Percentiles rank a stretch among this genome's conserved stretches.
phyloP scores from a whole-genome alignment of 352 stramenopile species.

The Aphanomyces stellatus region DNA sequence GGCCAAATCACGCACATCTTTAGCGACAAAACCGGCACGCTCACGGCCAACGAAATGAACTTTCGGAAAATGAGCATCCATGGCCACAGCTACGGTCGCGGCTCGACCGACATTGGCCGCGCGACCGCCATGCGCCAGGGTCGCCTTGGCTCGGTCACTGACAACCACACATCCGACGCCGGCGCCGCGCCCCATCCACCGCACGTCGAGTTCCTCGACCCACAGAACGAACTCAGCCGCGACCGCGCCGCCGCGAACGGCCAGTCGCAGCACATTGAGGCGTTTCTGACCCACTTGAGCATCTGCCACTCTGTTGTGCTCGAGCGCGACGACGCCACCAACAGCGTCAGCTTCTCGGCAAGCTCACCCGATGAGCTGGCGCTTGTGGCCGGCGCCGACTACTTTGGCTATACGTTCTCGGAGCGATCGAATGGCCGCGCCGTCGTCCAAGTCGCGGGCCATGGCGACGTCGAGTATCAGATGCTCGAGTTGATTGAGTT shows the following conservation, averaged over 20 bases:
- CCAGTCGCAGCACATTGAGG: conserved; percentile 35
- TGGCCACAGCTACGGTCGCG: conserved; percentile 68
- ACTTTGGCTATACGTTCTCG: conserved; percentile 72
- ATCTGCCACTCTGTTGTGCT: conserved; percentile 82
- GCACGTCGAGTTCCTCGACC: conserved; percentile 79
- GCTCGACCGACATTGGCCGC: conserved; percentile 76
- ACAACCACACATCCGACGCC: conserved; percentile 30
- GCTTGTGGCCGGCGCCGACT: conserved; percentile 67
- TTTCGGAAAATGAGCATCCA: conserved; percentile 84
- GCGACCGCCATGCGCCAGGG: conserved; percentile 59
- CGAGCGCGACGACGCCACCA: conserved; percentile 38
- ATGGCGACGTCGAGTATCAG: conserved; percentile 52
- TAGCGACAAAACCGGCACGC: conserved; percentile 78
- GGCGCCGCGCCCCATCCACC: conserved; percentile 41
- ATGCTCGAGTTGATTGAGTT: conserved; percentile 97
- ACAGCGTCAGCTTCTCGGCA: conserved; percentile 48
- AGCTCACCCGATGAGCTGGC: conserved; percentile 77
- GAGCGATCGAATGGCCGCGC: conserved; percentile 52
- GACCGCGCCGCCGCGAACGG: conserved; percentile 39
- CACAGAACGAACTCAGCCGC: conserved; percentile 48
- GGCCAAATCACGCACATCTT: conserved; percentile 86
- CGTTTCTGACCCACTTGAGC: conserved; percentile 70
- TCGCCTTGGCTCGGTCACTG: conserved; percentile 66
- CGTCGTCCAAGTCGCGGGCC: neutral
- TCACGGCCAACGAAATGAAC: conserved; percentile 85